Conservation (phyloP, 2,329 filamentous ascomycete genomes). For the Sporothrix euskadiensis region DNA sequence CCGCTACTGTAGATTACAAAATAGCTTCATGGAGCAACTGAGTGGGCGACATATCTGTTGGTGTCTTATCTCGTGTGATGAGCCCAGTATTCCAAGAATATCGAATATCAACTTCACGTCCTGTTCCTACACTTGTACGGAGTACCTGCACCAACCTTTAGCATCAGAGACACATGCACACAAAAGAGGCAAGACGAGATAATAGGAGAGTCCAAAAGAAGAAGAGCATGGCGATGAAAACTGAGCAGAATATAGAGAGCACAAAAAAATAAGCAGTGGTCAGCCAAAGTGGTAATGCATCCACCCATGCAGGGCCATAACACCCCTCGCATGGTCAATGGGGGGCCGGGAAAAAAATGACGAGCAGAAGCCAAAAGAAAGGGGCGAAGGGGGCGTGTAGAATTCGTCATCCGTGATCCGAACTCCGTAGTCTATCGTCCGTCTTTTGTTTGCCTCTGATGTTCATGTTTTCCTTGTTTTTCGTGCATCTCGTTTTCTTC, state of each 20-base stretch:
- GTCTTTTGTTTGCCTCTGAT: neutral
- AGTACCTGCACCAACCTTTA: neutral
- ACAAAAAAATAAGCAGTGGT: conserved; percentile 5
- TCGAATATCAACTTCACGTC: neutral
- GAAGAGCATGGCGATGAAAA: neutral
- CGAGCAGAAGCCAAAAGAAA: neutral
- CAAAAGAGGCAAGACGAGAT: conserved; percentile 5
- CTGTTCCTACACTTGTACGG: neutral
- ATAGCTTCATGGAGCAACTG: neutral
- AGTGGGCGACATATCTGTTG: neutral
- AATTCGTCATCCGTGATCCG: conserved; percentile 8
- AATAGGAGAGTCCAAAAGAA: neutral
- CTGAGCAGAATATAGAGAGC: neutral
- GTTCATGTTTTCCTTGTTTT: neutral
- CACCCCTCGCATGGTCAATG: conserved; percentile 17
- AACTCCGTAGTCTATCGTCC: neutral
- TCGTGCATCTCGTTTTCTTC: neutral
- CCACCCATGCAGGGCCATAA: neutral
- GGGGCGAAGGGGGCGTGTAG: neutral
- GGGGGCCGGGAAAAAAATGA: neutral
- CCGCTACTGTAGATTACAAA: neutral
- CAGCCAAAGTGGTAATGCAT: neutral
- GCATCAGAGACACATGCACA: neutral
- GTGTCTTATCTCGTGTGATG: neutral
- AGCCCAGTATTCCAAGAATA: neutral